Percentiles rank a stretch among this genome's conserved stretches.
These are phyloP conservation scores for Termitomyces eurrhizus DNA, from an alignment of 768 basidiomycete genomes.

Conservation along the genomic window DNA sequence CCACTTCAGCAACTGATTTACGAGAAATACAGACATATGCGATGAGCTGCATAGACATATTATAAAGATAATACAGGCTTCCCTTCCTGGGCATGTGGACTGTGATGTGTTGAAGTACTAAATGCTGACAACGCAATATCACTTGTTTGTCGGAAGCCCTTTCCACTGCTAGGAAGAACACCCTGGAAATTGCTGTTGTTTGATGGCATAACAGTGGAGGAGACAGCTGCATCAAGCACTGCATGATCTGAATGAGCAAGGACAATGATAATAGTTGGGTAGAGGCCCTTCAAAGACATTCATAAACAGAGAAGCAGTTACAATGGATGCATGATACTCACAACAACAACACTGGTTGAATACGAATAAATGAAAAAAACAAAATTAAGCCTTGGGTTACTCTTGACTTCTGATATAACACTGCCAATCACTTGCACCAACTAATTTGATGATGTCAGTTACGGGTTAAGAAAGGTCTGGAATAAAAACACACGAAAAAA, in stretches of 20 bases:
- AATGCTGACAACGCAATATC: neutral
- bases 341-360: constrained; percentile 12
- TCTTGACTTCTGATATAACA: neutral
- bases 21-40: too few relatives aligned
- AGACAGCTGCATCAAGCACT: constrained; percentile 7
- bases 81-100: neutral
- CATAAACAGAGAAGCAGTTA: neutral
- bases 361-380: constrained; percentile 8
- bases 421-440: constrained; percentile 10
- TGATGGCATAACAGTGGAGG: constrained; percentile 6
- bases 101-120: neutral
- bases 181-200: neutral
- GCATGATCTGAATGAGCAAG: constrained; percentile 10
- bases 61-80: neutral
- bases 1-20: too few relatives aligned
- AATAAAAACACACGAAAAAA: constrained; percentile 5
- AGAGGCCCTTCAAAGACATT: constrained; percentile 7
- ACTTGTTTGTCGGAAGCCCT: neutral
- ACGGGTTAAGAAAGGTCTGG: neutral
- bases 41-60: neutral
- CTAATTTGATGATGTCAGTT: neutral
- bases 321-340: neutral
- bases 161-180: neutral
- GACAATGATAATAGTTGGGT: constrained; percentile 9
- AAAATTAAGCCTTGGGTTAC: neutral